Evolutionary conservation across 2,329 filamentous ascomycete species (phyloP).

Genomic region (Colletotrichum sp.): DNA sequence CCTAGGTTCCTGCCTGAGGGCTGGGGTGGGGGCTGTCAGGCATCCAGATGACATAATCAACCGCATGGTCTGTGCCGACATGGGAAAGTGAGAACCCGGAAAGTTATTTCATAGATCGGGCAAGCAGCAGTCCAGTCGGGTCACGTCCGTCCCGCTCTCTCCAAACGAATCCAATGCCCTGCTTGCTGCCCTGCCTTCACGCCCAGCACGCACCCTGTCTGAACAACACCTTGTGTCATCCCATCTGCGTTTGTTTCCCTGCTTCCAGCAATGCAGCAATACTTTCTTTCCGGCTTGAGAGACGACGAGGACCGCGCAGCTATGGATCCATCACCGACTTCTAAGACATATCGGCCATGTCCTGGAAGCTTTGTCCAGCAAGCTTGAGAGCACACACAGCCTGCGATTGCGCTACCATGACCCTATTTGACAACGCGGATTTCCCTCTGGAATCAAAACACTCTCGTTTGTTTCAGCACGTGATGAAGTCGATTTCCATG

Average conservation of each 20-base stretch:
- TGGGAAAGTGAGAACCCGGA: conserved; percentile 16
- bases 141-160: not conserved
- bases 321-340: not conserved
- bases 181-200: not conserved
- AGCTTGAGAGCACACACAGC: not conserved
- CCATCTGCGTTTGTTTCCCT: not conserved
- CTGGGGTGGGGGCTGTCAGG: not conserved
- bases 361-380: not conserved
- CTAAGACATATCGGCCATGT: not conserved
- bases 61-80: not conserved
- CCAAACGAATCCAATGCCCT: not conserved
- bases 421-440: not conserved
- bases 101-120: conserved; percentile 7
- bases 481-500: not conserved
- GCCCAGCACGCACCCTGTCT: not conserved
- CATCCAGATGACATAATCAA: conserved; percentile 1
- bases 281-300: not conserved
- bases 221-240: conserved; percentile 1
- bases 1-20: not conserved
- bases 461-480: not conserved
- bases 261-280: not conserved
- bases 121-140: not conserved
- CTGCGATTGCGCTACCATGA: not conserved
- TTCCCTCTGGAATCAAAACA: not conserved
- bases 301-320: not conserved